Base-by-base conservation (phyloP, 75 land plant genomes). In the Adiantum capillusveneris region DNA sequence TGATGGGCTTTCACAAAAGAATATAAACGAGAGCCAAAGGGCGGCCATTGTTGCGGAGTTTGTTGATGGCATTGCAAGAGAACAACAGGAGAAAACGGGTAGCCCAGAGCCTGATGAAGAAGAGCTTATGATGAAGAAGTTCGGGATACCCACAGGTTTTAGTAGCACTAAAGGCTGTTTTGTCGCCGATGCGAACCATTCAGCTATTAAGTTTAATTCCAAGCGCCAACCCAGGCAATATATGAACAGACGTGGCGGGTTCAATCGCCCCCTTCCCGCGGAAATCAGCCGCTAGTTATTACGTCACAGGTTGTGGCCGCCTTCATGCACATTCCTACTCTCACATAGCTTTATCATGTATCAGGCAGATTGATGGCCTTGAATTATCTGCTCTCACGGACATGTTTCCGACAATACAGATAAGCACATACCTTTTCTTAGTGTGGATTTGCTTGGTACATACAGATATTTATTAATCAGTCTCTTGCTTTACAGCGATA, bases 161-260 rank as follows among this genome's bases (percentile, higher is more conserved):
- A 85, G 84, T 46, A 85, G 89, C 6, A 86, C 90, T 0, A 94
- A 94, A 65, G 98, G 95, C 41, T 87, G 84, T 71, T 82, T 62
- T 13, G 96, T 94, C 18, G 56, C 72, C 1, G 98, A 82, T 14
- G 79, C 87, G 0, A 79, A 94, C 43, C 78, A 89, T 1, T 79
- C 84, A 26, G 95, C 81, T 6, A 83, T 94, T 0, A 76, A 86
- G 60, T 76, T 65, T 0, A 79, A 80, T 2, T 79, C 98, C 11
- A 94, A 94, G 84, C 70, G 98, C 29, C 83, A 79, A 73, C 98
- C 98, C 0, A 58, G 95, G 55, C 98, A 94, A 75, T 94, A 94
- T 55, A 94, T 94, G 98, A 94, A 94, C 54, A 65, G 98, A 42
- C 57, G 98, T 30, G 98, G 98, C 25, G 86, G 85, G 22, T 88